Base-by-base conservation (phyloP, 2,329 filamentous ascomycete species). In the Ceratocystis ficicola region DNA sequence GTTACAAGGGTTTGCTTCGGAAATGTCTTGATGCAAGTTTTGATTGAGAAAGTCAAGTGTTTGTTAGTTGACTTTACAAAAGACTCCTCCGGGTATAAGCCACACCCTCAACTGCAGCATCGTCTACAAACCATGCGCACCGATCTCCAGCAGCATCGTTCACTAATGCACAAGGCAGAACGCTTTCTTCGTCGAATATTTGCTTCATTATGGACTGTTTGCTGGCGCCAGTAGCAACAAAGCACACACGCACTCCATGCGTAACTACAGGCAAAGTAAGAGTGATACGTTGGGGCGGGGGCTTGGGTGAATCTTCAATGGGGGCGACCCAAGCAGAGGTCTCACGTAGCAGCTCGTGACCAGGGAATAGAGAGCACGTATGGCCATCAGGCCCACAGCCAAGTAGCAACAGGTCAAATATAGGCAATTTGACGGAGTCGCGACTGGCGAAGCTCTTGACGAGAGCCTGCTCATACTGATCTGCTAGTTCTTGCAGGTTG, bases 371-470 rank as follows among this genome's bases (percentile, higher is more conserved):
- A 71, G 88, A 94, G 85, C 94, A 97, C 44, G 94, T 97, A 79
- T 99, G 94, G 64, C 94, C 94, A 75, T 97, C 94, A 15, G 94
- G 93, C 0, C 94, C 94, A 74, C 90, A 95, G 72, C 94, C 94
- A 52, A 99, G 85, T 52, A 99, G 84, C 65, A 99, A 81, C 64
- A 99, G 83, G 75, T 99, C 94, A 75, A 97, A 99, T 73, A 96
- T 88, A 71, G 94, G 94, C 59, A 96, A 81, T 76, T 90, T 92
- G 74, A 99, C 93, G 69, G 89, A 94, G 77, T 99, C 94, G 74
- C 93, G 88, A 69, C 87, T 87, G 17, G 94, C 94, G 73, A 99
- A 99, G 70, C 86, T 87, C 69, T 79, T 81, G 72, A 96, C 92
- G 60, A 99, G 84, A 10, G 82, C 81, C 77, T 96, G 86, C 79